phyloP scores from a whole-genome alignment of 1,139 yeast species.

The Lodderomyces pseudojiufengensis region DNA sequence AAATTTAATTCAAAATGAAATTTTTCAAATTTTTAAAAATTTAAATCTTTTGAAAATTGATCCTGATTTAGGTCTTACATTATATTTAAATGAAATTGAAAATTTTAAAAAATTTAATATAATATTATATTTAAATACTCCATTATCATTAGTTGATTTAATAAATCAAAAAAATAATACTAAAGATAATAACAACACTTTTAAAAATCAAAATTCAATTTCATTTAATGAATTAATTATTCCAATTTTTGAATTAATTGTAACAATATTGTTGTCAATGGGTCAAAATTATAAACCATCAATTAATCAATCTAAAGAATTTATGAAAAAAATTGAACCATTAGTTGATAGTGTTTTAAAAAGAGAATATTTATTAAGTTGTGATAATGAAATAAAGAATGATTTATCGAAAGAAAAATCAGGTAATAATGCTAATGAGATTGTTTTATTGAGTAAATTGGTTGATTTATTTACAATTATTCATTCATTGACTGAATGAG shows the following conservation, averaged over 20 bases:
- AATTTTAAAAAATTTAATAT: constrained; percentile 31
- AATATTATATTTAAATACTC: constrained; percentile 50
- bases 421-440: constrained; percentile 12
- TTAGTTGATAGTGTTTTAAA: constrained; percentile 67
- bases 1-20: constrained; percentile 68
- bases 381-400: constrained; percentile 16
- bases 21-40: constrained; percentile 58
- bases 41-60: constrained; percentile 63
- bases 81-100: constrained; percentile 24
- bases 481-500: constrained; percentile 36
- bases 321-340: constrained; percentile 53
- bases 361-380: constrained; percentile 52
- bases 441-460: constrained; percentile 42
- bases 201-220: constrained; percentile 28
- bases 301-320: constrained; percentile 48
- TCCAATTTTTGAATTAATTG: constrained; percentile 74
- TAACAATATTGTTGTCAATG: constrained; percentile 67
- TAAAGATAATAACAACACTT: no score
- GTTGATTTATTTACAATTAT: constrained; percentile 56
- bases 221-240: constrained; percentile 67
- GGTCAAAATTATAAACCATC: constrained; percentile 74
- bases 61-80: constrained; percentile 72
- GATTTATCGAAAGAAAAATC: constrained; percentile 19
- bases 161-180: constrained; percentile 15
- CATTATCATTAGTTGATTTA: constrained; percentile 33